These are phyloP conservation scores for Ceratobasidium sp. DNA, from an alignment of 1,284 basidiomycete genomes.

Conservation along the genomic window DNA sequence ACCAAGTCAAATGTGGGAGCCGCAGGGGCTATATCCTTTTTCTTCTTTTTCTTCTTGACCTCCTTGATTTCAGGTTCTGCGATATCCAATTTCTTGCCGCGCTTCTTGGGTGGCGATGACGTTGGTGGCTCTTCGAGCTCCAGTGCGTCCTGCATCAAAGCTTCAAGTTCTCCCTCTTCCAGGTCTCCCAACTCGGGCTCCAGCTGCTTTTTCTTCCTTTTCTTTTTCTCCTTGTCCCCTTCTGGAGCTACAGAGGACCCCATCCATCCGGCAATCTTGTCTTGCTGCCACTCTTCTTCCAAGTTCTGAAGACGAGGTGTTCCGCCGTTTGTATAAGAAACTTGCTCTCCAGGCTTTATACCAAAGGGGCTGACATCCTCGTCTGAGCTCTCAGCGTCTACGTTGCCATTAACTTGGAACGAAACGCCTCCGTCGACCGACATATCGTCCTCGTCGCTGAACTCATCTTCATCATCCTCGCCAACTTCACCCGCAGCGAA, in stretches of 20 bases:
- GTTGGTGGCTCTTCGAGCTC: conserved; percentile 46
- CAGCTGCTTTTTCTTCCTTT: conserved; percentile 54
- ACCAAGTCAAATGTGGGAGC: conserved; percentile 75
- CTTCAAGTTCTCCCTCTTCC: conserved; percentile 56
- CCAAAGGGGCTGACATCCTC: conserved; percentile 60
- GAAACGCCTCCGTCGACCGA: conserved; percentile 57
- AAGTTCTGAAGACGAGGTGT: conserved; percentile 62
- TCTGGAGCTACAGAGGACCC: background rate
- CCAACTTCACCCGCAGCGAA: conserved; percentile 64
- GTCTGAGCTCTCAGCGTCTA: conserved; percentile 60
- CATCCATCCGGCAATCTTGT: conserved; percentile 51
- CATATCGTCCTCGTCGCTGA: conserved; percentile 48
- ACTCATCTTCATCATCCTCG: conserved; percentile 56
- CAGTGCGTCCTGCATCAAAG: conserved; percentile 54
- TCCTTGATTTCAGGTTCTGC: conserved; percentile 52
- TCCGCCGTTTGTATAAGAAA: conserved; percentile 54
- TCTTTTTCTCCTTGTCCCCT: conserved; percentile 52
- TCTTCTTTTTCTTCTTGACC: conserved; percentile 60
- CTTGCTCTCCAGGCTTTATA: conserved; percentile 60
- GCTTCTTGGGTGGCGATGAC: conserved; percentile 53
- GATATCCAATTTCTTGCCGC: conserved; percentile 51
- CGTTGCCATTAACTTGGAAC: conserved; percentile 64
- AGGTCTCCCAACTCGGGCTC: conserved; percentile 46
- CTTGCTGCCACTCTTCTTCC: conserved; percentile 64
- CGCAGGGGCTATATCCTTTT: conserved; percentile 51